A percentile compares a stretch with the other conserved stretches of the same genome.
Evolutionary conservation across 2,329 filamentous ascomycete species (phyloP).

Genomic region (Verticillium tricorpus): DNA sequence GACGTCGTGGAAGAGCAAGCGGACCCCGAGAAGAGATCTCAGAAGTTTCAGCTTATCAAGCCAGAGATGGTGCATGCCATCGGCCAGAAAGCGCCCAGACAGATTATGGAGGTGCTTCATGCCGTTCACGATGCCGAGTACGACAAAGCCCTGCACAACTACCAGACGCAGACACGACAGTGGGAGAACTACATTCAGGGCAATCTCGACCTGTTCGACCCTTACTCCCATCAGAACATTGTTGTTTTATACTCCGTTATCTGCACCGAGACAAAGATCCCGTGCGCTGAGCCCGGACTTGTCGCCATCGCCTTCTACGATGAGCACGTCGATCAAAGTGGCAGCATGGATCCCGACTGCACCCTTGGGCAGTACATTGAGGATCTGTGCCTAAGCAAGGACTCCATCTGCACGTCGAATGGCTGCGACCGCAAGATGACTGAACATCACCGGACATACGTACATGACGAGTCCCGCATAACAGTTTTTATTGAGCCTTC

Average conservation of each 20-base stretch:
- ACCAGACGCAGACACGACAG: constrained; percentile 87
- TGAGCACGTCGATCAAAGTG: constrained; percentile 64
- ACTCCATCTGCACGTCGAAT: constrained; percentile 74
- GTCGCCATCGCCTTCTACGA: constrained; percentile 91
- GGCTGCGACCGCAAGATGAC: constrained; percentile 85
- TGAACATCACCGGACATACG: constrained; percentile 93
- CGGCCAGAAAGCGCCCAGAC: constrained; percentile 72
- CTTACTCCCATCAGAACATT: constrained; percentile 93
- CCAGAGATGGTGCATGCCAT: constrained; percentile 92
- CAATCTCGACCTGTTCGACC: constrained; percentile 86
- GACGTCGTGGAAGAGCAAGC: constrained; percentile 53
- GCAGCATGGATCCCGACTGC: constrained; percentile 76
- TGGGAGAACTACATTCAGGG: constrained; percentile 95
- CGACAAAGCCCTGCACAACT: constrained; percentile 89
- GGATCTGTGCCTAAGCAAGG: constrained; percentile 73
- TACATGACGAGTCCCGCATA: constrained; percentile 90
- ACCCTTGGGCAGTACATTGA: constrained; percentile 94
- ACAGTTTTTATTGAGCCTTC: constrained; percentile 75
- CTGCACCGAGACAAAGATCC: constrained; percentile 88
- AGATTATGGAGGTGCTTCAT: constrained; percentile 89
- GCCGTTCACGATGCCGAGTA: constrained; percentile 97
- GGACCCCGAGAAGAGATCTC: constrained; percentile 60
- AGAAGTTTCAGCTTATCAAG: constrained; percentile 84
- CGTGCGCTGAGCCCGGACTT: constrained; percentile 87
- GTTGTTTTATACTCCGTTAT: constrained; percentile 91